Conservation (phyloP, 257 asterid species). For the Ajuga chamaepitys region DNA sequence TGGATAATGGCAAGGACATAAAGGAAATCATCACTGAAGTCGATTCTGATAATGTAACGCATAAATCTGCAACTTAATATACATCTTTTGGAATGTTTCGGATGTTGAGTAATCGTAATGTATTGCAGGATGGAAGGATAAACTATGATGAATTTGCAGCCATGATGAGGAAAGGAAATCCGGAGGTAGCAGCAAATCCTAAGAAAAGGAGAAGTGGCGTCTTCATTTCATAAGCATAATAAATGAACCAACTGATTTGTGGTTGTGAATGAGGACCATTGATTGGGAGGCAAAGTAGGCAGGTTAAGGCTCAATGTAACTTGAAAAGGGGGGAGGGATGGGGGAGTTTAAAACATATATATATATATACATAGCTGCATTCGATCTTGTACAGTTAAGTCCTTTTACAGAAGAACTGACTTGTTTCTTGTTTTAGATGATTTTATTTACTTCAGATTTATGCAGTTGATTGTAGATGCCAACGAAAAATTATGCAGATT, state of each 20-base stretch:
- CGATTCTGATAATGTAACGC: slow-evolving; percentile 60
- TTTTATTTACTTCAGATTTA: background rate
- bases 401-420: background rate
- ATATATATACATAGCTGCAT: slow-evolving; percentile 12
- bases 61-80: background rate
- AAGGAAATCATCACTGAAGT: slow-evolving; percentile 70
- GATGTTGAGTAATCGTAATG: background rate
- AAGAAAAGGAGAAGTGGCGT: slow-evolving; percentile 61
- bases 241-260: slow-evolving; percentile 3
- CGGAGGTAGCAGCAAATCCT: slow-evolving; percentile 49
- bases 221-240: slow-evolving; percentile 20
- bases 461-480: background rate
- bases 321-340: background rate
- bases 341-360: slow-evolving; percentile 1
- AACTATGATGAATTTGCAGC: slow-evolving; percentile 79
- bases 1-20: slow-evolving; percentile 58
- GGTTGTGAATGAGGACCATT: slow-evolving; percentile 7
- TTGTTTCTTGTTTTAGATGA: background rate
- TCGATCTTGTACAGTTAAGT: slow-evolving; percentile 7
- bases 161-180: slow-evolving; percentile 86
- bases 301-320: slow-evolving; percentile 7
- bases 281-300: slow-evolving; percentile 7
- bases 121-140: slow-evolving; percentile 68
- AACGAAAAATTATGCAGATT: background rate
- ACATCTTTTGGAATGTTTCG: background rate